These are phyloP conservation scores for Henningerozyma blattae DNA, from an alignment of 805 yeast genomes.

Conservation along the genomic window DNA sequence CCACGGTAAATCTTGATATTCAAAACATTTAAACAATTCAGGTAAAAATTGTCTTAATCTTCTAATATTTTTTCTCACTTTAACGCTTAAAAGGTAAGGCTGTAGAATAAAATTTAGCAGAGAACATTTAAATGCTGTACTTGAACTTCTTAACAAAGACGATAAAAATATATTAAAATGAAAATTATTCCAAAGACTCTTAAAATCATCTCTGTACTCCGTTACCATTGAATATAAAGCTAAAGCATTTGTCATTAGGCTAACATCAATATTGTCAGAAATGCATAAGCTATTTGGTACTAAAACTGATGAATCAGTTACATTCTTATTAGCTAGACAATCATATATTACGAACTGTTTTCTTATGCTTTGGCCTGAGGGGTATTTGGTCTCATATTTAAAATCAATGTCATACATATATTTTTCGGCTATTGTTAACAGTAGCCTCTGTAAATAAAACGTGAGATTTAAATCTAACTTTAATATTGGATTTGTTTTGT, in stretches of 20 bases:
- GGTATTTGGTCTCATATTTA: not conserved
- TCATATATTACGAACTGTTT: not conserved
- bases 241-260: not conserved
- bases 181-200: not conserved
- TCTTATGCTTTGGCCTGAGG: not conserved
- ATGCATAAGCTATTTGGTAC: not conserved
- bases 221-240: not conserved
- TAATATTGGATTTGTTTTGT: no score
- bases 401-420: not conserved
- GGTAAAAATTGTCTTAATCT: slow-evolving; percentile 14
- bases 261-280: not conserved
- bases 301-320: not conserved
- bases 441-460: not conserved
- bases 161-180: not conserved
- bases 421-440: not conserved
- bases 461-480: not conserved
- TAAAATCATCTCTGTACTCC: no score
- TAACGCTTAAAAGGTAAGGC: slow-evolving; percentile 8
- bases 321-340: not conserved
- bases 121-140: slow-evolving; percentile 10
- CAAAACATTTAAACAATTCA: slow-evolving; percentile 15
- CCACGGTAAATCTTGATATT: slow-evolving; percentile 17
- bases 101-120: slow-evolving; percentile 5
- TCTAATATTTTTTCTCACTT: slow-evolving; percentile 7
- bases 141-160: not conserved